Evolutionary conservation across 306 rosid species (phyloP).

Genomic region (Benincasa hispida): DNA sequence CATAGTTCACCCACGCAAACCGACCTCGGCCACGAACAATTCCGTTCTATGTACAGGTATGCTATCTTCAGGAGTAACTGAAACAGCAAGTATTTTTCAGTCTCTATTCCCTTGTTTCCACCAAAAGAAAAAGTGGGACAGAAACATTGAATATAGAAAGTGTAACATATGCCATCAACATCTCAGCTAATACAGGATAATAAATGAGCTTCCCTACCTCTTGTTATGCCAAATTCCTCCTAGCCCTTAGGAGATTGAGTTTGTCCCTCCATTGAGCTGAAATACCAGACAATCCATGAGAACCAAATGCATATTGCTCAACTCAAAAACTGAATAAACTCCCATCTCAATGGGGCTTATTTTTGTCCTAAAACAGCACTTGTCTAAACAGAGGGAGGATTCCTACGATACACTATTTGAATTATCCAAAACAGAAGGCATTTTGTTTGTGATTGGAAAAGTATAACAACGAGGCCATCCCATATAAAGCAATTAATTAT

Average conservation of each 20-base stretch:
- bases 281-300: not conserved
- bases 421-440: not conserved
- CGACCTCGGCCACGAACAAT: slow-evolving; percentile 6
- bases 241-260: slow-evolving; percentile 39
- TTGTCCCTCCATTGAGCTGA: slow-evolving; percentile 63
- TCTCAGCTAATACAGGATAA: not conserved
- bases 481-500: not conserved
- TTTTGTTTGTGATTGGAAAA: not conserved
- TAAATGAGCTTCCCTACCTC: slow-evolving; percentile 9
- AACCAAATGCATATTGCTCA: not conserved
- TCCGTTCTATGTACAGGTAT: slow-evolving; percentile 9
- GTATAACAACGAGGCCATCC: not conserved
- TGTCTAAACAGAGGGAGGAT: not conserved
- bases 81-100: not conserved
- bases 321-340: not conserved
- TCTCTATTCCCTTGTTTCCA: not conserved
- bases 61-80: slow-evolving; percentile 11
- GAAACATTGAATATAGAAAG: not conserved
- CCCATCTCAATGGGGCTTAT: not conserved
- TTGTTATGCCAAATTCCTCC: slow-evolving; percentile 30
- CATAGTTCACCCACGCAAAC: not conserved
- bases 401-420: not conserved
- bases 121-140: not conserved
- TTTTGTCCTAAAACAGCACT: not conserved
- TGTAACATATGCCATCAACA: not conserved